Base-by-base conservation (phyloP, 805 yeast species). In the Metschnikowia rubicola region DNA sequence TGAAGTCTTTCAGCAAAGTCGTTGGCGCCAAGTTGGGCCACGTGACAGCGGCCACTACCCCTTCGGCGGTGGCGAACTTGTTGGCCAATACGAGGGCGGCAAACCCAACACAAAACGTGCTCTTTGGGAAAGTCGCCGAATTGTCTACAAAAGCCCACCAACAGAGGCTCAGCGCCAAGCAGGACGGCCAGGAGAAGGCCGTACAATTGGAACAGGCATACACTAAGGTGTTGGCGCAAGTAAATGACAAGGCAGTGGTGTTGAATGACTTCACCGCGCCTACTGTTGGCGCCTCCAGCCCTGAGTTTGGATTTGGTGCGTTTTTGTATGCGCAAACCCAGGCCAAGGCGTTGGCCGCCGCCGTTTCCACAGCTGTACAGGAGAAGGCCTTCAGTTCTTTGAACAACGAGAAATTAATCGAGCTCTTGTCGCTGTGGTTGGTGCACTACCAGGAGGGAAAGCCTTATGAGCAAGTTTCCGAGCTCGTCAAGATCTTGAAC, bases 241-340 rank as follows among this genome's bases (percentile, higher is more conserved):
- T 88, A 8, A 84, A 82, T 61, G 51, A 43, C 19, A 73, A 79
- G 45, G 70, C 87, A 51, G 71, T 77, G 43, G 66, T 90, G 33
- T 71, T 86, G 62, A 85, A 88, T 65, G 82, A 83, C 45, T 78
- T 66, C 54, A 57, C 74, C 13, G 71, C 77, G 21, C 67, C 69
- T 32, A 69, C 74, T 37, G 68, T 71, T 43, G 79, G 80, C 4
- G 66, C 68, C 31, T 60, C 81, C 15, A 78, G 81, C 43, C 98
- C 97, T 21, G 97, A 90, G 67, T 91, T 72, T 61, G 96, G 97
- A 8, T 88, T 78, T 56, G 98, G 98, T 65, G 69, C 79, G 28
- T 89, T 75, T 62, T 66, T 90, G 56, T 79, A 77, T 43, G 68
- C 69, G 34, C 77, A 80, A 56, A 81, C 81, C 55, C 74, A 77